These are phyloP conservation scores for Clitopilus hobsonii DNA, from an alignment of 768 basidiomycete species.

Conservation along the genomic window DNA sequence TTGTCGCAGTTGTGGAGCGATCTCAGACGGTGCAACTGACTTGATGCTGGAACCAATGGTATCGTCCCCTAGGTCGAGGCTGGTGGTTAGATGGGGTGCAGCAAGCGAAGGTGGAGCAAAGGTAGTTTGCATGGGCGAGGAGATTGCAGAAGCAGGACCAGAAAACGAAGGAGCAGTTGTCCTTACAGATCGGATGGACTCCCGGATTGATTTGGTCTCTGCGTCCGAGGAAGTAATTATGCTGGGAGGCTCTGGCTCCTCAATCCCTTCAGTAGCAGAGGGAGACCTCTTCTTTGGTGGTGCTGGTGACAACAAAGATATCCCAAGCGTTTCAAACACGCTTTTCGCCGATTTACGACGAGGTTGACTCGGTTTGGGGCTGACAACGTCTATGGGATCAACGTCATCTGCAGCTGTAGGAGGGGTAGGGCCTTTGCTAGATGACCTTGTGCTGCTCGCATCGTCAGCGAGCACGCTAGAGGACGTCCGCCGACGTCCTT, in stretches of 20 bases:
- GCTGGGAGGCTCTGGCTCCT: background rate
- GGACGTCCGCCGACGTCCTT: slow-evolving; percentile 28
- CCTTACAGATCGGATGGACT: slow-evolving; percentile 27
- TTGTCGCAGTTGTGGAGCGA: slow-evolving; percentile 31
- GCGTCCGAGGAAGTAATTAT: slow-evolving; percentile 21
- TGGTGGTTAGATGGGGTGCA: slow-evolving; percentile 40
- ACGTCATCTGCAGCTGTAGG: slow-evolving; percentile 10
- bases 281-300: slow-evolving; percentile 18
- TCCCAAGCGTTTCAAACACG: slow-evolving; percentile 69
- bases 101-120: slow-evolving; percentile 34
- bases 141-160: slow-evolving; percentile 21
- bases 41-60: slow-evolving; percentile 1
- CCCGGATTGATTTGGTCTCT: slow-evolving; percentile 3
- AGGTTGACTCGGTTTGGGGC: slow-evolving; percentile 9
- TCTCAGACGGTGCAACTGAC: background rate
- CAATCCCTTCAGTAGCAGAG: slow-evolving; percentile 6
- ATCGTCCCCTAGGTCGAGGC: slow-evolving; percentile 19
- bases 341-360: slow-evolving; percentile 51
- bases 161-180: slow-evolving; percentile 17
- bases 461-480: slow-evolving; percentile 14
- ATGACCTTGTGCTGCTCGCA: background rate
- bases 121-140: slow-evolving; percentile 35
- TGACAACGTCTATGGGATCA: slow-evolving; percentile 6
- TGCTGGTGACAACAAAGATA: slow-evolving; percentile 58
- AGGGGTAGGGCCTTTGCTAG: slow-evolving; percentile 13